Percentiles rank a stretch among this genome's conserved stretches.
These are phyloP conservation scores for Backusella sp. DNA, from an alignment of 192 early-diverging fungal species.

Conservation along the genomic window DNA sequence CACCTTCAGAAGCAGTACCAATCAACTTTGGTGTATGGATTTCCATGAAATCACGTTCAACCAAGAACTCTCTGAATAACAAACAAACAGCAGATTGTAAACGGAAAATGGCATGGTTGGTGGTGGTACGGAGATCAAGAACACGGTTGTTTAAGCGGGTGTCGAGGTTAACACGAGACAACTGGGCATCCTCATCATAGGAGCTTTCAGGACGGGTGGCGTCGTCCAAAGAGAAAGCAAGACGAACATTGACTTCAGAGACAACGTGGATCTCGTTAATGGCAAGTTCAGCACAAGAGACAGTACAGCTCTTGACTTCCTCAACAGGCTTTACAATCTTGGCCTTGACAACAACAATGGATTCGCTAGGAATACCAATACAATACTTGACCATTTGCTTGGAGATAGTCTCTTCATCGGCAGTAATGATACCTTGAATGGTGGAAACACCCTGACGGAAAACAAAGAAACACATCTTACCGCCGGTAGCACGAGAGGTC, in stretches of 20 bases:
- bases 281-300: conserved; percentile 89
- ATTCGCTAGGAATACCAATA: conserved; percentile 77
- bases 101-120: conserved; percentile 97
- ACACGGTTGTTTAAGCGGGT: conserved; percentile 96
- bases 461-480: conserved; percentile 89
- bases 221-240: conserved; percentile 94
- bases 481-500: conserved; percentile 77
- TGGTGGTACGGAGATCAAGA: conserved; percentile 90
- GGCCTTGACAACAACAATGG: conserved; percentile 87
- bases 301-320: conserved; percentile 88
- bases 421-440: conserved; percentile 84
- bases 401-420: conserved; percentile 74
- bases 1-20: conserved; percentile 91
- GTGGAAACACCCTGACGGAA: conserved; percentile 85
- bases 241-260: conserved; percentile 67
- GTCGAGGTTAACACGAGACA: conserved; percentile 79
- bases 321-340: conserved; percentile 74
- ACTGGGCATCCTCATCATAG: conserved; percentile 66
- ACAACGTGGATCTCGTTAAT: conserved; percentile 73
- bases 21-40: conserved; percentile 99
- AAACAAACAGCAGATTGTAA: conserved; percentile 92
- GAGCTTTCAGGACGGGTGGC: conserved; percentile 83
- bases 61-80: conserved; percentile 95
- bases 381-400: conserved; percentile 96
- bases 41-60: conserved; percentile 81